Evolutionary conservation across 257 asterid genomes (phyloP).

Genomic region (Ocimum tenuiflorum): DNA sequence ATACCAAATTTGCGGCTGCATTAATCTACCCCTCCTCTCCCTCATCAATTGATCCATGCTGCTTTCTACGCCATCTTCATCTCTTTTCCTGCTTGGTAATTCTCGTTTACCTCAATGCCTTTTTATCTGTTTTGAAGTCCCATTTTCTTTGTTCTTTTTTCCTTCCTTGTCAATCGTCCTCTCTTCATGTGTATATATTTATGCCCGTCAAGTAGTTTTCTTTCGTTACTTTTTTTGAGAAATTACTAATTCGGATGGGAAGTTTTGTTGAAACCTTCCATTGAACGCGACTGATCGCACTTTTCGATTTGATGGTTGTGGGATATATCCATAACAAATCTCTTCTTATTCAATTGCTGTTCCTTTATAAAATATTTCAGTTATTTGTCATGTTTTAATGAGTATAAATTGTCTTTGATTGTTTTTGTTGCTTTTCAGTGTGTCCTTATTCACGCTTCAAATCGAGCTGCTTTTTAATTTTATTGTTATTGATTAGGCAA

Average conservation of each 20-base stretch:
- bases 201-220: background rate
- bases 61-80: constrained; percentile 24
- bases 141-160: background rate
- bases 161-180: background rate
- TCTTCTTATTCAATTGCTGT: background rate
- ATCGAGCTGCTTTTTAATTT: background rate
- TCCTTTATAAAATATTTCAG: background rate
- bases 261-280: background rate
- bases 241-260: background rate
- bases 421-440: background rate
- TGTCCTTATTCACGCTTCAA: background rate
- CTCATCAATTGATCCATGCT: constrained; percentile 23
- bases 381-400: background rate
- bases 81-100: constrained; percentile 19
- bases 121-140: background rate
- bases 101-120: background rate
- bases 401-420: background rate
- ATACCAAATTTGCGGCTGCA: constrained; percentile 13
- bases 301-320: constrained; percentile 3
- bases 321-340: background rate
- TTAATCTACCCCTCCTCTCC: background rate
- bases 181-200: background rate
- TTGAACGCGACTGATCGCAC: background rate
- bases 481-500: background rate
- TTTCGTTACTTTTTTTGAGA: background rate